Evolutionary conservation across 164 flowering plant genomes (phyloP).

Genomic region (Platanus orientalis): DNA sequence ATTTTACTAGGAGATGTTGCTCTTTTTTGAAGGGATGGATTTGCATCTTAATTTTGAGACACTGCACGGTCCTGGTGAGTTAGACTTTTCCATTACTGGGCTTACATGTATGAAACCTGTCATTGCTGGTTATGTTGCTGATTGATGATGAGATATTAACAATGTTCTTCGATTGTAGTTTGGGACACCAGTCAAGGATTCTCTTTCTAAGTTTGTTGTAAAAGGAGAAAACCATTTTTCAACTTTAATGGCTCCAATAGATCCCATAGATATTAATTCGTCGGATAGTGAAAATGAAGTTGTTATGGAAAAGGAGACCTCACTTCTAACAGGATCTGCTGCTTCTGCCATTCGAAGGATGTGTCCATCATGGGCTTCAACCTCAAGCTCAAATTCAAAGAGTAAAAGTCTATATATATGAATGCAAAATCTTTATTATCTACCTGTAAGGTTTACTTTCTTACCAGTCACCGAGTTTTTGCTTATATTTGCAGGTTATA

Average conservation of each 20-base stretch:
- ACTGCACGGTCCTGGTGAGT: constrained; percentile 22
- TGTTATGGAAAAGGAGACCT: constrained; percentile 16
- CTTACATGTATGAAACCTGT: neutral
- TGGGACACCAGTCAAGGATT: constrained; percentile 12
- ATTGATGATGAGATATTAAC: neutral
- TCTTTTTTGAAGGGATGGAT: constrained; percentile 25
- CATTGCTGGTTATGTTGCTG: no score
- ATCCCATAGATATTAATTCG: constrained; percentile 63
- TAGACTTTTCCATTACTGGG: neutral
- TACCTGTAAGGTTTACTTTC: neutral
- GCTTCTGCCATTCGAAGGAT: constrained; percentile 25
- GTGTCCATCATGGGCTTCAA: constrained; percentile 45
- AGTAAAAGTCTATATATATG: constrained; percentile 17
- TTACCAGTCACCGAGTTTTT: neutral
- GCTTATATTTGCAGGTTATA: constrained; percentile 33
- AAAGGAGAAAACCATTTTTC: constrained; percentile 5
- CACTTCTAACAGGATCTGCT: constrained; percentile 18
- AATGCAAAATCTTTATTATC: neutral
- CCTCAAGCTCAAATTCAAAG: constrained; percentile 20
- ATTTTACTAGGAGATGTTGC: constrained; percentile 18
- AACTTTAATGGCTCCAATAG: constrained; percentile 21
- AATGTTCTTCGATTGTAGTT: constrained; percentile 19
- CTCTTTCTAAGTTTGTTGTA: constrained; percentile 11
- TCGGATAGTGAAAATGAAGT: constrained; percentile 67
- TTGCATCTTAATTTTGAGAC: constrained; percentile 19